Evolutionary conservation across 208 protist genomes (phyloP).

Genomic region (Borovskyia barvae): DNA sequence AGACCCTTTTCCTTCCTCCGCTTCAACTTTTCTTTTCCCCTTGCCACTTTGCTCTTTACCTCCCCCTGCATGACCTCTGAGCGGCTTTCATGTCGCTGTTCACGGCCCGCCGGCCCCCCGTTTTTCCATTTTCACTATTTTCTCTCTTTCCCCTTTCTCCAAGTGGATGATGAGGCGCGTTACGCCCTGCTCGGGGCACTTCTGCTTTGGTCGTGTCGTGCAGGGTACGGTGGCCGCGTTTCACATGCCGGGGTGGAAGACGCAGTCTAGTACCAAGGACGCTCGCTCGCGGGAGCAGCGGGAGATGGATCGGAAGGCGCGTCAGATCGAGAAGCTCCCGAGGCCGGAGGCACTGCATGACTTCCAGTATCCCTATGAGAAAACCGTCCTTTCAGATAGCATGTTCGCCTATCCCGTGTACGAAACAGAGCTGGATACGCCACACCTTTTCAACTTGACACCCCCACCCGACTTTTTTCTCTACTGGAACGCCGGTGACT

Average conservation of each 20-base stretch:
- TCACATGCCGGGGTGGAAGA: slow-evolving; percentile 89
- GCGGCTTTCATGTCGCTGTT: too few species aligned
- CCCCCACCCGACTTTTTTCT: slow-evolving; percentile 88
- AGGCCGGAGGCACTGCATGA: slow-evolving; percentile 81
- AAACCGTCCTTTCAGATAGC: slow-evolving; percentile 84
- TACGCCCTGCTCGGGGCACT: neutral
- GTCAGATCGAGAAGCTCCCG: slow-evolving; percentile 91
- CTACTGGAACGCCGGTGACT: slow-evolving; percentile 83
- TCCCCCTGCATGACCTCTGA: too few species aligned
- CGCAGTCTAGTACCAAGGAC: slow-evolving; percentile 80
- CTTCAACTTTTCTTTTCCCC: too few species aligned
- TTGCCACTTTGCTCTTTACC: neutral
- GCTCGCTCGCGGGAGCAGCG: slow-evolving; percentile 81
- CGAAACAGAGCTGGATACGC: slow-evolving; percentile 88
- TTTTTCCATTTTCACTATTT: too few species aligned
- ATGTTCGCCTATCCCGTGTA: slow-evolving; percentile 92
- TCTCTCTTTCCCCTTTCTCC: too few species aligned
- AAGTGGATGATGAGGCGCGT: too few species aligned
- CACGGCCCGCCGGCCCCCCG: too few species aligned
- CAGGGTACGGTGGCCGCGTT: slow-evolving; percentile 20
- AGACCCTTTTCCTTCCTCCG: too few species aligned
- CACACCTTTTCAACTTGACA: slow-evolving; percentile 82
- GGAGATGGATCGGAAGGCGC: slow-evolving; percentile 79
- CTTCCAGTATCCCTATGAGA: slow-evolving; percentile 91
- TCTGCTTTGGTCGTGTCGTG: neutral